These are phyloP conservation scores for Diplodia scrobiculata DNA, from an alignment of 2,329 filamentous ascomycete species.

Conservation along the genomic window DNA sequence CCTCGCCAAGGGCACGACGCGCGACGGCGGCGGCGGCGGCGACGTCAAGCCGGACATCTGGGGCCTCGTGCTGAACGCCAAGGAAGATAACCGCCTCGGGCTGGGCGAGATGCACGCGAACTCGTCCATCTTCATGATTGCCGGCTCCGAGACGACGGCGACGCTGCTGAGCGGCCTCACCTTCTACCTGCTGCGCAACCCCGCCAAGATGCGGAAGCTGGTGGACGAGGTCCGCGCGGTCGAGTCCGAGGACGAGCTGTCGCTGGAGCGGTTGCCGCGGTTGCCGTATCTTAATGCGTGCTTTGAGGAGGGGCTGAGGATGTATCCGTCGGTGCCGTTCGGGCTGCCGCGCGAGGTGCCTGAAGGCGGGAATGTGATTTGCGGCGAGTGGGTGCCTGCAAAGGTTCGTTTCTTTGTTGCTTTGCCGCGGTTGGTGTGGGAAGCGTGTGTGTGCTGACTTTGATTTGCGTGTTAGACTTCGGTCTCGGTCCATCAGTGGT, in stretches of 20 bases:
- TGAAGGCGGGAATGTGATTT: slow-evolving; percentile 42
- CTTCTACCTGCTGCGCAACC: slow-evolving; percentile 38
- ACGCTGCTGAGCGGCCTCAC: slow-evolving; percentile 39
- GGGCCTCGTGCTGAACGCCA: slow-evolving; percentile 41
- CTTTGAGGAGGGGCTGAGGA: no score
- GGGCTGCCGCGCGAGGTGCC: slow-evolving; percentile 45
- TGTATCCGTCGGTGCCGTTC: slow-evolving; percentile 50
- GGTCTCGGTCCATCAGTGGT: slow-evolving; percentile 31
- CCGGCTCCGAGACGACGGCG: slow-evolving; percentile 42
- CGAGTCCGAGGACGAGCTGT: no score
- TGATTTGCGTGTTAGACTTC: no score
- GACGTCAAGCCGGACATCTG: slow-evolving; percentile 42
- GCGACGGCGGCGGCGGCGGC: not conserved
- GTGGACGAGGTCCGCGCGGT: slow-evolving; percentile 15
- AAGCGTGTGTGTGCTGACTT: no score
- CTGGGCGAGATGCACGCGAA: slow-evolving; percentile 22
- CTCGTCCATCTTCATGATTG: slow-evolving; percentile 33
- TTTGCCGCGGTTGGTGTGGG: no score
- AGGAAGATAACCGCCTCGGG: no score
- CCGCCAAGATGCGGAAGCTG: slow-evolving; percentile 34
- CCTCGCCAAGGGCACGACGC: slow-evolving; percentile 29
- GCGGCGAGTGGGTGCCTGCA: slow-evolving; percentile 44
- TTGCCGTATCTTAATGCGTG: no score
- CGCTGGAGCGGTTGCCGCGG: no score
- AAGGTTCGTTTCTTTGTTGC: not conserved